Percentiles rank a stretch among this genome's conserved stretches.
phyloP scores from a whole-genome alignment of 23 red algal species.

The Gracilaria vermiculophylla region DNA sequence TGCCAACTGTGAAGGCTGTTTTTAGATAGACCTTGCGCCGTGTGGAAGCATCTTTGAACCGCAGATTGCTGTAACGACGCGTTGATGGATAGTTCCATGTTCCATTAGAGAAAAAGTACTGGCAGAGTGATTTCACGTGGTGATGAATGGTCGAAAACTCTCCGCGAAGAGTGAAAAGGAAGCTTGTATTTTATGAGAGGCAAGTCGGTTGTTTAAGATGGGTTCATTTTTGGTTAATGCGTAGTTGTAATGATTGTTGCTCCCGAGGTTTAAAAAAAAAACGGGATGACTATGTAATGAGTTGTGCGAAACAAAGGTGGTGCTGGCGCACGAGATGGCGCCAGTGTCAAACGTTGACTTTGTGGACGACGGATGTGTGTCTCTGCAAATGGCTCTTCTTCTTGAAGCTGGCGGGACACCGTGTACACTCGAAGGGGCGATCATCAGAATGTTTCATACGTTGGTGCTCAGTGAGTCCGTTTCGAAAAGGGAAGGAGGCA shows the following conservation, averaged over 20 bases:
- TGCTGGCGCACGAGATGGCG: too few species aligned
- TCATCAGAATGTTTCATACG: slow-evolving; percentile 62
- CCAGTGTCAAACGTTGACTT: neutral
- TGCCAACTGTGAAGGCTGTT: neutral
- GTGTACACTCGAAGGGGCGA: slow-evolving; percentile 36
- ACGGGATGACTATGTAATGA: too few species aligned
- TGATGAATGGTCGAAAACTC: too few species aligned
- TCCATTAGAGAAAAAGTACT: neutral
- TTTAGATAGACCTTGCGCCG: too few species aligned
- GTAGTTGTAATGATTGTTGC: too few species aligned
- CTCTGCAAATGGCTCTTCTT: slow-evolving; percentile 69
- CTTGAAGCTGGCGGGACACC: slow-evolving; percentile 57
- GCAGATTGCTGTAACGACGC: neutral
- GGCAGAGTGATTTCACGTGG: too few species aligned
- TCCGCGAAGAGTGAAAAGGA: too few species aligned
- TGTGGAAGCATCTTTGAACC: neutral
- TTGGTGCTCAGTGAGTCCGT: slow-evolving; percentile 65
- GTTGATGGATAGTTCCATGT: neutral
- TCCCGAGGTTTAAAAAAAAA: too few species aligned
- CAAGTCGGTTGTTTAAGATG: too few species aligned
- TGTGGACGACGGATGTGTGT: slow-evolving; percentile 51
- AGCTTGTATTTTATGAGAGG: too few species aligned
- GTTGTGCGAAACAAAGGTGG: too few species aligned
- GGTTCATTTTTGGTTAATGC: too few species aligned
- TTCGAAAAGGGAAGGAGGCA: slow-evolving; percentile 63